Percentiles rank a stretch among this genome's conserved stretches.
Evolutionary conservation across 2,329 filamentous ascomycete species (phyloP).

Genomic region (Hortaea werneckii): DNA sequence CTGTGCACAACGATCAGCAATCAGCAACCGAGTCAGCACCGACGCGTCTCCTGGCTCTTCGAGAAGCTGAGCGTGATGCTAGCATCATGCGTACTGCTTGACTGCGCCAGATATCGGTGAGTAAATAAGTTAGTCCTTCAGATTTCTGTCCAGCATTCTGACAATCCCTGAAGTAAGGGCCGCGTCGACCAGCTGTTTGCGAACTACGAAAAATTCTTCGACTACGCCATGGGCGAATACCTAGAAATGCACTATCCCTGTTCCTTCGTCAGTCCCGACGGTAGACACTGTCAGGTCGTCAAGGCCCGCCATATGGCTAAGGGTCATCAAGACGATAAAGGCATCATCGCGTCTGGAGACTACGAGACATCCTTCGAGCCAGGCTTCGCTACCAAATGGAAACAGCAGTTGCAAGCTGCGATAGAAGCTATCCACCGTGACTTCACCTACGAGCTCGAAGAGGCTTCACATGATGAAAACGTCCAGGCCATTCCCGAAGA

Average conservation of each 20-base stretch:
- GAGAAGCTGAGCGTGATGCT: constrained; percentile 38
- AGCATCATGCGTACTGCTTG: constrained; percentile 42
- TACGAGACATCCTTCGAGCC: constrained; percentile 30
- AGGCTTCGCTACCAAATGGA: constrained; percentile 21
- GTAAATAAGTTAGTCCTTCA: neutral
- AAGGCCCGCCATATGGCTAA: constrained; percentile 24
- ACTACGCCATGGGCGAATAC: constrained; percentile 36
- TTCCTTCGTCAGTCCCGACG: constrained; percentile 27
- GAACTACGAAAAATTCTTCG: constrained; percentile 34
- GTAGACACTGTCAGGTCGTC: constrained; percentile 22
- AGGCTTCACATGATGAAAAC: constrained; percentile 16
- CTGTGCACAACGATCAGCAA: constrained; percentile 35
- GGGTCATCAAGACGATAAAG: constrained; percentile 34
- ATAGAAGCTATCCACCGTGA: constrained; percentile 20
- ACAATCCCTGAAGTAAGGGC: constrained; percentile 16
- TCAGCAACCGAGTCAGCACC: constrained; percentile 21
- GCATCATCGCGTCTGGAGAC: constrained; percentile 34
- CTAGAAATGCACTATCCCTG: constrained; percentile 39
- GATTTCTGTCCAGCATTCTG: neutral
- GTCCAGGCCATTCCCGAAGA: constrained; percentile 21
- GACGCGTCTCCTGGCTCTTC: constrained; percentile 30
- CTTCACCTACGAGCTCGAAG: constrained; percentile 24
- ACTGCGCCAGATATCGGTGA: constrained; percentile 30
- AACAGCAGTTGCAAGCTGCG: constrained; percentile 20
- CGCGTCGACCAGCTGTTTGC: constrained; percentile 29